Conservation (phyloP, 148 eudicot species). For the Cornus controversa region DNA sequence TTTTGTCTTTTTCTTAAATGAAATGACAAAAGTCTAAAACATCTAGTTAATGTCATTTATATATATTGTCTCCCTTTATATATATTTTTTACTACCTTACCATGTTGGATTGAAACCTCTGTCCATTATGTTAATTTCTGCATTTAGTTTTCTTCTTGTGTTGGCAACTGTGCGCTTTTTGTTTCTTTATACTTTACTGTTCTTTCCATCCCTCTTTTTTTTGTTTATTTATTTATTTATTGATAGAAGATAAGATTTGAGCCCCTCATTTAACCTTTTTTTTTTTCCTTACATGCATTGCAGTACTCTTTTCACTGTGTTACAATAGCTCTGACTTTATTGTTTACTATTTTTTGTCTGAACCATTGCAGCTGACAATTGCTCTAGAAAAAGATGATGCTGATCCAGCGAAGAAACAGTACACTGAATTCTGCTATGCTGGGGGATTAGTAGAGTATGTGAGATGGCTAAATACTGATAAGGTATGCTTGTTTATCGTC, state of each 20-base stretch:
- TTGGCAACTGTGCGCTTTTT: not conserved
- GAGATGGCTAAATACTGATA: conserved; percentile 90
- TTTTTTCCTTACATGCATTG: no score
- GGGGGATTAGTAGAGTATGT: conserved; percentile 94
- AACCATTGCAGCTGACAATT: conserved; percentile 62
- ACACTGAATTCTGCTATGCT: conserved; percentile 76
- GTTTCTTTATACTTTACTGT: conserved; percentile 2
- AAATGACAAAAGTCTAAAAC: no score
- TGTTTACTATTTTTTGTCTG: conserved; percentile 6
- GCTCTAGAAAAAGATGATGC: conserved; percentile 61
- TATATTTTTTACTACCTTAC: not conserved
- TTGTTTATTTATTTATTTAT: no score
- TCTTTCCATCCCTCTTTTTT: not conserved
- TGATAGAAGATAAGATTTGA: no score
- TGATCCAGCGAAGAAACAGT: conserved; percentile 55
- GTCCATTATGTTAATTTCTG: not conserved
- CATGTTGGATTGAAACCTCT: not conserved
- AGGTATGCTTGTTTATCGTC: conserved; percentile 36
- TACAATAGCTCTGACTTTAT: not conserved
- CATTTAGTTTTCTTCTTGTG: not conserved
- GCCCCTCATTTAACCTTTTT: no score
- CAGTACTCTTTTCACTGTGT: not conserved
- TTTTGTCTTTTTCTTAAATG: no score
- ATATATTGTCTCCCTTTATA: no score
- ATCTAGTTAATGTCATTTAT: no score